These are phyloP conservation scores for Andalucia godoyi DNA, from an alignment of 78 protist genomes.

Conservation along the genomic window DNA sequence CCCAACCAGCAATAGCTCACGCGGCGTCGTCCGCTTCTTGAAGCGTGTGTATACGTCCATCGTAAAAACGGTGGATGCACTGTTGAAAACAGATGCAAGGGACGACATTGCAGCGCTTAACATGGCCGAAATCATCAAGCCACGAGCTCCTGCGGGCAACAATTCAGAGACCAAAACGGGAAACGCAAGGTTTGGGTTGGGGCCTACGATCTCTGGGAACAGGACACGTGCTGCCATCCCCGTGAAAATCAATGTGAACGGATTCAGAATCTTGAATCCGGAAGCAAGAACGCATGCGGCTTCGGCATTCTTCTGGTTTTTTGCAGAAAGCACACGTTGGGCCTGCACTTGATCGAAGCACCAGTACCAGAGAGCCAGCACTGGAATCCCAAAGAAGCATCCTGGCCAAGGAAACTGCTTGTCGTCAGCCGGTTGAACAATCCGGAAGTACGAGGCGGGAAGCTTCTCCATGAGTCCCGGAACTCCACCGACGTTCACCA, in stretches of 20 bases:
- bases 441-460: not conserved
- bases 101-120: constrained; percentile 40
- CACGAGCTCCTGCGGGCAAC: constrained; percentile 18
- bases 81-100: constrained; percentile 33
- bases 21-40: not conserved
- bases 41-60: constrained; percentile 8
- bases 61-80: constrained; percentile 23
- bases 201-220: not conserved
- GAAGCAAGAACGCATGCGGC: not conserved
- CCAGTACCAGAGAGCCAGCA: constrained; percentile 19
- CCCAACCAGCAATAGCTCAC: constrained; percentile 11
- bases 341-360: constrained; percentile 20
- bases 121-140: constrained; percentile 32
- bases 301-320: not conserved
- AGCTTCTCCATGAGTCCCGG: not conserved
- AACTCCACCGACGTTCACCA: constrained; percentile 23
- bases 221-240: constrained; percentile 15
- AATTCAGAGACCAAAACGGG: constrained; percentile 4
- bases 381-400: constrained; percentile 4
- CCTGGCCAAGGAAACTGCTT: constrained; percentile 11
- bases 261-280: not conserved
- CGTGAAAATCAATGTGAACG: constrained; percentile 25
- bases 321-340: constrained; percentile 26
- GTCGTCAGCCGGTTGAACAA: not conserved
- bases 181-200: constrained; percentile 20